A percentile compares a stretch with the other conserved stretches of the same genome.
Evolutionary conservation across 129 eudicot species (phyloP).

Genomic region (Escallonia rubra): DNA sequence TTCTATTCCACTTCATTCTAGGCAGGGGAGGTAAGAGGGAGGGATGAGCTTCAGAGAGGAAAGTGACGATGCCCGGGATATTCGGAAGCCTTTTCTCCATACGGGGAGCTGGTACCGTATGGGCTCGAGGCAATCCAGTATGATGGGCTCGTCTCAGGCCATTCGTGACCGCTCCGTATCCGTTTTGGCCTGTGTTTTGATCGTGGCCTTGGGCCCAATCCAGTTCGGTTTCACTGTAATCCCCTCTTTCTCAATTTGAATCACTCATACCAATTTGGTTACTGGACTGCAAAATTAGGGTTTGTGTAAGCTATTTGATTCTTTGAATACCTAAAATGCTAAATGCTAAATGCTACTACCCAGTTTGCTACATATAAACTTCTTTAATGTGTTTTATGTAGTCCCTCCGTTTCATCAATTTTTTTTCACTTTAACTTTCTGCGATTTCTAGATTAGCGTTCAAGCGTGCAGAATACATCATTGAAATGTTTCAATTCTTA

Average conservation of each 20-base stretch:
- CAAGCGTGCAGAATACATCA: too few species aligned
- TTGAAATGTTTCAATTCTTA: too few species aligned
- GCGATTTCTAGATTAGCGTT: too few species aligned
- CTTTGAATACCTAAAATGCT: too few species aligned
- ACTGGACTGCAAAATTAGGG: too few species aligned
- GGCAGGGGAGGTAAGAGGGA: neutral
- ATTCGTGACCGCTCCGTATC: conserved; percentile 86
- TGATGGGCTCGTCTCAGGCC: conserved; percentile 79
- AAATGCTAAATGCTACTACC: too few species aligned
- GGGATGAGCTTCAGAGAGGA: conserved; percentile 77
- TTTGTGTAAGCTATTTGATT: too few species aligned
- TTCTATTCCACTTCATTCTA: too few species aligned
- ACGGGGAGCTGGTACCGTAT: conserved; percentile 95
- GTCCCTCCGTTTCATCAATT: neutral
- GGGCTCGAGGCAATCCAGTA: conserved; percentile 85
- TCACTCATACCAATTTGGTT: neutral
- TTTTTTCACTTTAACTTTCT: neutral
- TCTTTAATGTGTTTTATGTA: too few species aligned
- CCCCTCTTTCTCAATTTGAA: neutral
- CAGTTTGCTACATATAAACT: too few species aligned
- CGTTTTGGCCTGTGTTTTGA: conserved; percentile 83
- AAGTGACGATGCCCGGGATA: conserved; percentile 59
- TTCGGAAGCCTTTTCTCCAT: conserved; percentile 79
- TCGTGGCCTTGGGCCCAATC: conserved; percentile 85
- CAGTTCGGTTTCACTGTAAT: conserved; percentile 95